Evolutionary conservation across 768 basidiomycete genomes (phyloP).

Genomic region (Russula griseocarnosa): DNA sequence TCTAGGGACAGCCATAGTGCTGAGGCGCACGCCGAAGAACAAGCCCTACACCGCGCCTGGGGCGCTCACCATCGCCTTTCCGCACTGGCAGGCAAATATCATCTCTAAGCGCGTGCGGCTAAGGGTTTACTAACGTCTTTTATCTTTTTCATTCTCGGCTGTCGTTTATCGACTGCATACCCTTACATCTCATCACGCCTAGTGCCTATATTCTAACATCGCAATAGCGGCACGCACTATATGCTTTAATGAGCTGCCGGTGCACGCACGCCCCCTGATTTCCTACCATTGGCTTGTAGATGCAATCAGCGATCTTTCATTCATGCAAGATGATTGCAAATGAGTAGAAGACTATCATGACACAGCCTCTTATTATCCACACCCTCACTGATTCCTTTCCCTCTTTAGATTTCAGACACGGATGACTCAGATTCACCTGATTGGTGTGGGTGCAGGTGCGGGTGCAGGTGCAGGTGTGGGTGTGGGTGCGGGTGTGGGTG

Average conservation of each 20-base stretch:
- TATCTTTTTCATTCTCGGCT: neutral
- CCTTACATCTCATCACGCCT: neutral
- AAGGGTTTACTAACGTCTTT: neutral
- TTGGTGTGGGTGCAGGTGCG: too few species aligned
- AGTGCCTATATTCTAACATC: neutral
- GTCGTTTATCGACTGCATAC: neutral
- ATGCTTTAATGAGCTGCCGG: neutral
- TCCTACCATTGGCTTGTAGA: neutral
- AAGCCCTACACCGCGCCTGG: neutral
- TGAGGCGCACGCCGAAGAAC: too few species aligned
- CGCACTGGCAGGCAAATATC: neutral
- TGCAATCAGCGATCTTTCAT: too few species aligned
- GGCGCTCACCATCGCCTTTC: neutral
- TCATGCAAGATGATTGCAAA: too few species aligned
- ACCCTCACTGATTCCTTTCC: too few species aligned
- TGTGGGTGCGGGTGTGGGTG: too few species aligned
- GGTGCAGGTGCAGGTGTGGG: too few species aligned
- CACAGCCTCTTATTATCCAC: too few species aligned
- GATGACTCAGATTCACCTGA: too few species aligned
- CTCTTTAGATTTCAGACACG: too few species aligned
- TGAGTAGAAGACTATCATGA: too few species aligned
- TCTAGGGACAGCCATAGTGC: too few species aligned
- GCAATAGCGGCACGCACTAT: slow-evolving; percentile 3
- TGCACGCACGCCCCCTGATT: neutral
- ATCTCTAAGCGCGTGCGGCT: neutral